These are phyloP conservation scores for Hysterium pulicare DNA, from an alignment of 2,329 filamentous ascomycete genomes.

Conservation along the genomic window DNA sequence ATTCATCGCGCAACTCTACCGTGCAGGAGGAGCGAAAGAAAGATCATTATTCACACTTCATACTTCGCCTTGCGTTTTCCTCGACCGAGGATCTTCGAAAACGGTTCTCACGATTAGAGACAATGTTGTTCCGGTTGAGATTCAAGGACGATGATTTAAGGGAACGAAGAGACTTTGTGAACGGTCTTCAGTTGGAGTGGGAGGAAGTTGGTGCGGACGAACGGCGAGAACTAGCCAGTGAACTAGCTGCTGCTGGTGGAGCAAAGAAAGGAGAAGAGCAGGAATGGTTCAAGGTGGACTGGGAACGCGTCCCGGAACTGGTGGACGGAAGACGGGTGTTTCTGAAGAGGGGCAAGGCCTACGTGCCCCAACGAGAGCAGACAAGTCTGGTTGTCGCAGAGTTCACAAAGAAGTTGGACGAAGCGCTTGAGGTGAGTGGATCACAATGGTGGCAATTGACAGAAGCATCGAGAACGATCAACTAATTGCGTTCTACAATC, in stretches of 20 bases:
- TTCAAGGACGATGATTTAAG: constrained; percentile 71
- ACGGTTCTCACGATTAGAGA: constrained; percentile 82
- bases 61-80: constrained; percentile 87
- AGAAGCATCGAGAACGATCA: no score
- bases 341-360: constrained; percentile 78
- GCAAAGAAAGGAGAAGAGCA: constrained; percentile 66
- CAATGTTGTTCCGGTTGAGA: constrained; percentile 80
- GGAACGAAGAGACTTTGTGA: constrained; percentile 74
- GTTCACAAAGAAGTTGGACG: constrained; percentile 75
- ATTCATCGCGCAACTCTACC: constrained; percentile 59
- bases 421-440: constrained; percentile 69
- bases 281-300: constrained; percentile 94
- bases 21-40: constrained; percentile 76
- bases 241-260: constrained; percentile 59
- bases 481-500: no score
- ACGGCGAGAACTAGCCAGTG: constrained; percentile 61
- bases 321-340: constrained; percentile 77
- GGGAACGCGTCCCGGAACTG: constrained; percentile 86
- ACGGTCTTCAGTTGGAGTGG: constrained; percentile 76
- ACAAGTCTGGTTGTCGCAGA: constrained; percentile 85
- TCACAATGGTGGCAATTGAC: no score
- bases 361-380: constrained; percentile 84
- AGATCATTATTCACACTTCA: constrained; percentile 98
- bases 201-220: constrained; percentile 78
- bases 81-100: constrained; percentile 85